phyloP scores from a whole-genome alignment of 2,329 filamentous ascomycete species.

The Chaetomium olivaceum region DNA sequence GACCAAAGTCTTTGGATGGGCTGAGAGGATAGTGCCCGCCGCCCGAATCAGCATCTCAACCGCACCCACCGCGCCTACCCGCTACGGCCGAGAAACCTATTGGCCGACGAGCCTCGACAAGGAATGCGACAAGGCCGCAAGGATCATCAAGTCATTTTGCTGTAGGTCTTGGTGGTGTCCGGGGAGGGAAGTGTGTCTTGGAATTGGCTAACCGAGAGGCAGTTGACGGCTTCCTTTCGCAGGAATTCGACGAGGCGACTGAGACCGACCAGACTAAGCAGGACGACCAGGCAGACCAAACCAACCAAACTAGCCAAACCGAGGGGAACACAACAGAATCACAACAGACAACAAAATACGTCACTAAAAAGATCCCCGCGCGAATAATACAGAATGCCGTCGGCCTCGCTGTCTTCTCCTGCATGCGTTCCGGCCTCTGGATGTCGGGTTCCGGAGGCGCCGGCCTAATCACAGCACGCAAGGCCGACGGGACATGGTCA shows the following conservation, averaged over 20 bases:
- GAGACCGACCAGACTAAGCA: conserved; percentile 33
- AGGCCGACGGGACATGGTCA: conserved; percentile 86
- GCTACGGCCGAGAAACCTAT: conserved; percentile 38
- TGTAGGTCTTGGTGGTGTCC: conserved; percentile 52
- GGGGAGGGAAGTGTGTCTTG: conserved; percentile 19
- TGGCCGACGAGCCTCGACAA: conserved; percentile 71
- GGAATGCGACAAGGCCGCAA: conserved; percentile 87
- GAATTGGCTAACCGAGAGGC: conserved; percentile 12
- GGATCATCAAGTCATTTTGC: conserved; percentile 88
- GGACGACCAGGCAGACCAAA: conserved; percentile 31
- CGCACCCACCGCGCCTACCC: conserved; percentile 25
- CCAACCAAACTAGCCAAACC: conserved; percentile 8
- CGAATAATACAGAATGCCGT: conserved; percentile 86
- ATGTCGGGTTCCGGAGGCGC: conserved; percentile 88
- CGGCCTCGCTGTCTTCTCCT: conserved; percentile 90
- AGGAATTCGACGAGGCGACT: conserved; percentile 40
- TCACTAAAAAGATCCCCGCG: conserved; percentile 79
- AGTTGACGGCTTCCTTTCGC: conserved; percentile 59
- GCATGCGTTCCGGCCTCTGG: conserved; percentile 92
- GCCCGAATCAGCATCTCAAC: conserved; percentile 30
- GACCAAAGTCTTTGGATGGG: conserved; percentile 40
- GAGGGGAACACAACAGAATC: conserved; percentile 36
- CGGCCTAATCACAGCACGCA: conserved; percentile 80
- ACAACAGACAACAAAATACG: conserved; percentile 53
- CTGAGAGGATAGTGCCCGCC: conserved; percentile 32